Percentiles rank a stretch among this genome's conserved stretches.
Evolutionary conservation across 1,284 basidiomycete species (phyloP).

Genomic region (Lignosus rhinocerotis): DNA sequence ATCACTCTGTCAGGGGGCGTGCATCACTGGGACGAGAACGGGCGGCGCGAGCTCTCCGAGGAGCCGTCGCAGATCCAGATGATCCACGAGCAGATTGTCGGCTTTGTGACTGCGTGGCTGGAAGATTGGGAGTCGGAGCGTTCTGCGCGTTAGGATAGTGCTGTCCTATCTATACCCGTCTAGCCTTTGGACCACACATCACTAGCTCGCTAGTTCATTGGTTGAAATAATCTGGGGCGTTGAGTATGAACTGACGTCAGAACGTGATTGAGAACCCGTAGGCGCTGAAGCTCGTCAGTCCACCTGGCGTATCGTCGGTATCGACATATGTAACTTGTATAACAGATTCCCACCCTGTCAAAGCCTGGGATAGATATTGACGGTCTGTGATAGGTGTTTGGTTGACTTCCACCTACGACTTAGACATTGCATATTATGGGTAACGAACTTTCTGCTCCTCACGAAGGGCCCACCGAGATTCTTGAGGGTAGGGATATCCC

Average conservation of each 20-base stretch:
- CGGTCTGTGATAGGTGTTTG: too few relatives aligned
- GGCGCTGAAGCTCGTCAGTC: background rate
- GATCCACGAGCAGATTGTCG: slow-evolving; percentile 81
- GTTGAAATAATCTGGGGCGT: background rate
- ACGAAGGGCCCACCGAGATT: slow-evolving; percentile 29
- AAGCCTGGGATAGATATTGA: too few relatives aligned
- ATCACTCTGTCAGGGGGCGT: slow-evolving; percentile 59
- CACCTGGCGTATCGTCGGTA: too few relatives aligned
- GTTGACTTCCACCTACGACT: background rate
- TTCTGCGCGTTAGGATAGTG: background rate
- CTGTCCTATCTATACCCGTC: background rate
- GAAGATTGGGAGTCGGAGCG: slow-evolving; percentile 48
- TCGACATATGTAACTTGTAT: too few relatives aligned
- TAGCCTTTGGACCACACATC: background rate
- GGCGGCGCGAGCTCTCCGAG: slow-evolving; percentile 58
- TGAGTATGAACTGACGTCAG: slow-evolving; percentile 11
- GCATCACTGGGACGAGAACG: slow-evolving; percentile 92
- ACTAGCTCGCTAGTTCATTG: background rate
- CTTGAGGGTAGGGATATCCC: slow-evolving; percentile 40
- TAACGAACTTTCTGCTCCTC: slow-evolving; percentile 21
- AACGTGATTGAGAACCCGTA: background rate
- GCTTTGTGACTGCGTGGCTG: slow-evolving; percentile 84
- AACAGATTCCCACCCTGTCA: too few relatives aligned
- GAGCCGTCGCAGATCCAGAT: slow-evolving; percentile 82
- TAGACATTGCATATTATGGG: slow-evolving; percentile 17